These are phyloP conservation scores for Furcasterigmium furcatum DNA, from an alignment of 2,329 filamentous ascomycete genomes.

Conservation along the genomic window DNA sequence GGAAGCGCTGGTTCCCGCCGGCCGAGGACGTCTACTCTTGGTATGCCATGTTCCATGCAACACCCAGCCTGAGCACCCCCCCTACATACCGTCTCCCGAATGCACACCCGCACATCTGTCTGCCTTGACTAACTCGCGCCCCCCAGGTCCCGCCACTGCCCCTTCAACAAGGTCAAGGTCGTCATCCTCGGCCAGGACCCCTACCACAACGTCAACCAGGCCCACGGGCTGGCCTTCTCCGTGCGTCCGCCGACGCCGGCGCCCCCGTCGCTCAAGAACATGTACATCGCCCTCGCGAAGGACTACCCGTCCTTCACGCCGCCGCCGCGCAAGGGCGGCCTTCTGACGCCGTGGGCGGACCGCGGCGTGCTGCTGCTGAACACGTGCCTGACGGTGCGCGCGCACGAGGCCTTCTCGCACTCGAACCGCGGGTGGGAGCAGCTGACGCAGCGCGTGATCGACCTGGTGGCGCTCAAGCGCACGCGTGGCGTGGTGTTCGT, in stretches of 20 bases:
- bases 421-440: constrained; percentile 85
- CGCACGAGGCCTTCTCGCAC: constrained; percentile 84
- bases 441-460: constrained; percentile 89
- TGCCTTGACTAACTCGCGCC: constrained; percentile 16
- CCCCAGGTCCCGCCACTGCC: constrained; percentile 85
- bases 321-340: constrained; percentile 74
- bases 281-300: constrained; percentile 83
- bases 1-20: constrained; percentile 83
- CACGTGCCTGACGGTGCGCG: constrained; percentile 89
- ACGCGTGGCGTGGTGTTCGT: constrained; percentile 86
- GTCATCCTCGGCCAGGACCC: constrained; percentile 96
- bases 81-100: too few relatives aligned
- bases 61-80: too few relatives aligned
- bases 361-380: constrained; percentile 91
- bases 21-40: constrained; percentile 90
- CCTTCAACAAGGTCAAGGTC: constrained; percentile 82
- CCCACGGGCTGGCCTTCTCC: constrained; percentile 93
- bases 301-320: constrained; percentile 80
- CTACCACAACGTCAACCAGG: constrained; percentile 94
- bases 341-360: constrained; percentile 91
- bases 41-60: constrained; percentile 46
- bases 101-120: too few relatives aligned
- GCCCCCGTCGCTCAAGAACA: constrained; percentile 88
- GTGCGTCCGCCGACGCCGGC: constrained; percentile 85
- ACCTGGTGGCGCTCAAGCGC: constrained; percentile 75